Base-by-base conservation (phyloP, 495 filamentous ascomycete species). In the Penicillium subrubescens region DNA sequence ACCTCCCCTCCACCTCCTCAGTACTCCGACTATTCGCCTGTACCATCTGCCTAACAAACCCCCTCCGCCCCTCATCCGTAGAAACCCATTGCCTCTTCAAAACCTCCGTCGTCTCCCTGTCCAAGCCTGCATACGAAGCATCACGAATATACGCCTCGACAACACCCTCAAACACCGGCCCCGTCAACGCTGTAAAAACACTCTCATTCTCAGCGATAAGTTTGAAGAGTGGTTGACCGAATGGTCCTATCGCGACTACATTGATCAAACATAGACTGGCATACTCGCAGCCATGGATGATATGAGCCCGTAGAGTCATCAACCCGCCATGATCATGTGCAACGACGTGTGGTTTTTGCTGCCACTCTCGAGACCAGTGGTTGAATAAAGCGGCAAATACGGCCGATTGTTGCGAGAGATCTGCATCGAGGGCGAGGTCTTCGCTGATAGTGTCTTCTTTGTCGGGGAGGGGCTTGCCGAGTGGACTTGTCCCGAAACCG, bases 251-350 rank as follows among this genome's bases (percentile, higher is more conserved):
- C 0, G 77, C 74, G 23, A 77, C 75, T 0, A 77, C 75, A 44
- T 79, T 65, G 19, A 78, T 72, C 44, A 79, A 66, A 31, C 67
- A 72, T 17, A 79, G 59, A 34, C 74, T 77, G 14, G 66, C 66
- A 57, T 71, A 78, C 1, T 62, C 54, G 51, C 66, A 71, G 17
- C 65, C 63, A 44, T 79, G 70, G 0, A 73, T 21, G 1, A 79
- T 48, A 46, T 68, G 35, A 17, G 69, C 69, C 5, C 75, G 69
- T 8, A 78, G 46, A 44, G 63, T 61, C 59, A 77, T 67, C 57
- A 77, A 56, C 5, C 75, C 75, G 10, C 63, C 77, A 57, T 73
- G 63, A 37, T 78, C 77, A 44, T 79, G 77, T 5, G 75, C 75
- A 23, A 79, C 50, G 1, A 79, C 67, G 63, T 79, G 74, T 8